A percentile compares a stretch with the other conserved stretches of the same genome.
Evolutionary conservation across 306 rosid species (phyloP).

Genomic region (Datisca glomerata): DNA sequence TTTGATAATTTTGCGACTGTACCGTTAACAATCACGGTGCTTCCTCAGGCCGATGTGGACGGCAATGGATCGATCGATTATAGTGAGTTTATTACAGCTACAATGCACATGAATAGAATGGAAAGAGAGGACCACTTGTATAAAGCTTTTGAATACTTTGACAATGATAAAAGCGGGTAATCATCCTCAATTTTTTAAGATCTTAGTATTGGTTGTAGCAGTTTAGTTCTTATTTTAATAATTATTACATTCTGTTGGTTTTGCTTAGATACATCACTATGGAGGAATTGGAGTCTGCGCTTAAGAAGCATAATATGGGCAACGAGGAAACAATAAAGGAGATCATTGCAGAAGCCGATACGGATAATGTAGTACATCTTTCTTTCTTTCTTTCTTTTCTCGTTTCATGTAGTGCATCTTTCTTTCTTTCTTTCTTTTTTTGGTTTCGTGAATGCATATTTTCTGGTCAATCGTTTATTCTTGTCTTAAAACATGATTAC

Average conservation of each 20-base stretch:
- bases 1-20: too few species aligned
- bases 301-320: constrained; percentile 82
- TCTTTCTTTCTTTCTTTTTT: background rate
- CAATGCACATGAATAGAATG: constrained; percentile 92
- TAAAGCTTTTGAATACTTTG: constrained; percentile 87
- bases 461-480: background rate
- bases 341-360: constrained; percentile 91
- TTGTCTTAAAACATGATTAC: too few species aligned
- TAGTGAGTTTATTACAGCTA: constrained; percentile 91
- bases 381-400: constrained; percentile 6
- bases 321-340: constrained; percentile 81
- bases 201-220: background rate
- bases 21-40: too few species aligned
- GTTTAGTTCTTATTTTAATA: background rate
- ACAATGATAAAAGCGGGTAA: constrained; percentile 90
- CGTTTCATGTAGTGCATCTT: background rate
- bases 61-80: constrained; percentile 92
- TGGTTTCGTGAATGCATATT: background rate
- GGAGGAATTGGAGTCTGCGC: constrained; percentile 86
- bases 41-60: constrained; percentile 85
- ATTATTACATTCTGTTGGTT: background rate
- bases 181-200: background rate
- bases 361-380: constrained; percentile 55
- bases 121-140: constrained; percentile 89
- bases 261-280: constrained; percentile 60